Percentiles rank a stretch among this genome's conserved stretches.
phyloP scores from a whole-genome alignment of 2,329 filamentous ascomycete genomes.

The Hypoxylon sp. region DNA sequence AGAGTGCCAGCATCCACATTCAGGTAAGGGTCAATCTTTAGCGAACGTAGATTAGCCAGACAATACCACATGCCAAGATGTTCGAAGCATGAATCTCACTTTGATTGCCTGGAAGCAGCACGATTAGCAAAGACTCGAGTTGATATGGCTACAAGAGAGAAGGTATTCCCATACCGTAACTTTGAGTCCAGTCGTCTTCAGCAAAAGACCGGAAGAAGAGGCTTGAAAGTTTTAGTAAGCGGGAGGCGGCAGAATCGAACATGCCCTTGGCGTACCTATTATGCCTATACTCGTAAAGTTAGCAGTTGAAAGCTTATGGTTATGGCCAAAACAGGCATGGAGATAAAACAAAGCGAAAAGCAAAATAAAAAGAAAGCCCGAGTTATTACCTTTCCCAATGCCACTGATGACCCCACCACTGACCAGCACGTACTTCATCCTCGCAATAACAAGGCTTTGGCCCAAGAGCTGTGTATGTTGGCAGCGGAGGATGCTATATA shows the following conservation, averaged over 20 bases:
- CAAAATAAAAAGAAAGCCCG: background rate
- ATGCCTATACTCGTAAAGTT: conserved; percentile 26
- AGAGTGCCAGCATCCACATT: conserved; percentile 75
- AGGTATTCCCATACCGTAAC: conserved; percentile 67
- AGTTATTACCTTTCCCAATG: conserved; percentile 27
- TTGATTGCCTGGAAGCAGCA: conserved; percentile 31
- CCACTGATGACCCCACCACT: conserved; percentile 69
- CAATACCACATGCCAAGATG: background rate
- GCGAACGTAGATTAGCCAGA: background rate
- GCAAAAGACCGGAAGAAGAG: conserved; percentile 75
- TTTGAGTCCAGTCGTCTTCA: conserved; percentile 82
- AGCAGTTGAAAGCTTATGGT: background rate
- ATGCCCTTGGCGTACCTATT: conserved; percentile 36
- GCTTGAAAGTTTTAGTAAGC: conserved; percentile 61
- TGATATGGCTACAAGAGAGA: background rate
- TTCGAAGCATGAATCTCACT: background rate
- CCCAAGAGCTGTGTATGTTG: too few species aligned
- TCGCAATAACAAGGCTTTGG: conserved; percentile 40
- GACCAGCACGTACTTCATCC: conserved; percentile 84
- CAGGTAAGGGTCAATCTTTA: conserved; percentile 71
- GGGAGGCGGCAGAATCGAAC: background rate
- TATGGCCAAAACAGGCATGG: background rate
- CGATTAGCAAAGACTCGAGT: background rate
- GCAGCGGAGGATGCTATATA: too few species aligned
- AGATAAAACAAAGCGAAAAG: background rate